Base-by-base conservation (phyloP, 768 basidiomycete genomes). In the Hygrophoropsis aurantiaca region DNA sequence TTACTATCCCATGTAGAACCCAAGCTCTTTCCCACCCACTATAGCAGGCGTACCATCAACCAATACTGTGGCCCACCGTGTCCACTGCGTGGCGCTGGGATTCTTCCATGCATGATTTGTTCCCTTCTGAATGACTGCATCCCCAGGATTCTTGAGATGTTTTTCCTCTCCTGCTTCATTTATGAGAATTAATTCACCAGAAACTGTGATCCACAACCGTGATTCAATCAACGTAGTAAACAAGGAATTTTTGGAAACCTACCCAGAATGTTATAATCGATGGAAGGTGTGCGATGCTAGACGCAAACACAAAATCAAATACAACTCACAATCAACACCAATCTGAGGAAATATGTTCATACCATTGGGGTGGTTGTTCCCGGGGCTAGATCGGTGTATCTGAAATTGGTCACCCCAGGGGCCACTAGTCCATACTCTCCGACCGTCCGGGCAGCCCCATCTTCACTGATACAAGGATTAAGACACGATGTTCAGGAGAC, bases 31-130 rank as follows among this genome's bases (percentile, higher is more conserved):
- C 15, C 77, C 79, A 26, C 74, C 61, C 16, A 80, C 68, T 13
- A 74, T 58, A 0, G 74, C 77, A 24, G 81, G 78, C 42, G 80
- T 70, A 16, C 81, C 81, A 47, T 80, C 72, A 44, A 84, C 66
- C 24, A 84, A 54, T 37, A 80, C 70, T 8, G 74, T 69, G 27
- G 75, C 61, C 79, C 79, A 82, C 20, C 80, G 66, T 9, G 74
- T 61, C 75, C 79, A 81, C 20, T 65, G 59, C 3, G 57, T 61
- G 7, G n/a, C n/a, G n/a, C n/a, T n/a, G n/a, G 80, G 78, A 59
- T 84, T 84, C 44, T 61, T 74, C 83, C 81, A 85, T 13, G 76
- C 78, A 53, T 84, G 82, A 60, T 81, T 68, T 0, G 75, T 79
- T 7, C 81, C 82, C 47, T 74, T 75, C 62, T 80, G 78, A 26